Conservation (phyloP, 2,329 filamentous ascomycete genomes). For the Emergomyces pasteurianus region DNA sequence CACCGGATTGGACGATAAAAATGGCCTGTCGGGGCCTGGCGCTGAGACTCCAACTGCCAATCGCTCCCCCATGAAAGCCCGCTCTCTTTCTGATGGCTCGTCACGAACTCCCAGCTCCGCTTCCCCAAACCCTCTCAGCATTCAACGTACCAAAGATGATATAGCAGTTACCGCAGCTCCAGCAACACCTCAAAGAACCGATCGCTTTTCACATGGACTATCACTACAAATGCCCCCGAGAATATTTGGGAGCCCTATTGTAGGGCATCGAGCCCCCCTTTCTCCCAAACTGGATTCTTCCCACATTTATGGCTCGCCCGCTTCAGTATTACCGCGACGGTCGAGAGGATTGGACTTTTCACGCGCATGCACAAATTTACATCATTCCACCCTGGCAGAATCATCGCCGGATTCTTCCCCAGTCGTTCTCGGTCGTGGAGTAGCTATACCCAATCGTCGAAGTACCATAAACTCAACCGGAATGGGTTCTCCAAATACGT, state of each 20-base stretch:
- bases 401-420: slow-evolving; percentile 86
- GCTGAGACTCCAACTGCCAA: background rate
- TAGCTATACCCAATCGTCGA: slow-evolving; percentile 47
- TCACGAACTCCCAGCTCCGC: slow-evolving; percentile 45
- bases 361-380: slow-evolving; percentile 80
- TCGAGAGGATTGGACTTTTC: slow-evolving; percentile 90
- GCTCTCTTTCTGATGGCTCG: slow-evolving; percentile 54
- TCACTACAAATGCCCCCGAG: slow-evolving; percentile 57
- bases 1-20: slow-evolving; percentile 13
- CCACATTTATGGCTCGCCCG: slow-evolving; percentile 75
- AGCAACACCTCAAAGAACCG: slow-evolving; percentile 61
- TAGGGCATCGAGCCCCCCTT: slow-evolving; percentile 52
- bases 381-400: slow-evolving; percentile 88
- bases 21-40: slow-evolving; percentile 1
- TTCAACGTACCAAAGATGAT: slow-evolving; percentile 53
- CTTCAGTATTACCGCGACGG: slow-evolving; percentile 75
- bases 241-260: slow-evolving; percentile 31
- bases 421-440: slow-evolving; percentile 58
- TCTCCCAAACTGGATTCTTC: slow-evolving; percentile 79
- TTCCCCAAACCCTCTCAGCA: slow-evolving; percentile 47
- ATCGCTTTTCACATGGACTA: slow-evolving; percentile 51
- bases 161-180: slow-evolving; percentile 44
- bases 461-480: slow-evolving; percentile 28
- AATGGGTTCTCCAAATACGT: slow-evolving; percentile 53
- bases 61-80: slow-evolving; percentile 38